These are phyloP conservation scores for Saccharomycopsis fodiens DNA, from an alignment of 805 yeast species.

Conservation along the genomic window DNA sequence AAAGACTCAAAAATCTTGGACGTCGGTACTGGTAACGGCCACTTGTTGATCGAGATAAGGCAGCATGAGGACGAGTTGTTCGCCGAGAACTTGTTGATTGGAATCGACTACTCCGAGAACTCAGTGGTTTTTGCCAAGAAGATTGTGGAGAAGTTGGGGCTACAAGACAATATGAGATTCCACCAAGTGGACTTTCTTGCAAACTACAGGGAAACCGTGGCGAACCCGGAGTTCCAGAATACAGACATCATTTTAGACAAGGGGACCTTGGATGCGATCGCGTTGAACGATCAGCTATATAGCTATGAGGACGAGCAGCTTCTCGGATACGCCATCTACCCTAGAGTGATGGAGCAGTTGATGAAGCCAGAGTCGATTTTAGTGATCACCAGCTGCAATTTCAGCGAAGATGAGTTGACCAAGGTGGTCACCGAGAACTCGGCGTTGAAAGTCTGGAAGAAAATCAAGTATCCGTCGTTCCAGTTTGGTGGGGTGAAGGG, in stretches of 20 bases:
- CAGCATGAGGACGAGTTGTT: conserved; percentile 50
- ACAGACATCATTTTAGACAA: conserved; percentile 83
- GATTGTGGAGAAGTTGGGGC: conserved; percentile 39
- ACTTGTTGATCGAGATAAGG: conserved; percentile 59
- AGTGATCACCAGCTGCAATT: conserved; percentile 87
- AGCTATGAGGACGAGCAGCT: conserved; percentile 27
- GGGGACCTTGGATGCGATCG: conserved; percentile 96
- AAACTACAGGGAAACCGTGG: conserved; percentile 28
- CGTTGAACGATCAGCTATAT: conserved; percentile 57
- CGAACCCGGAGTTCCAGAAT: conserved; percentile 25
- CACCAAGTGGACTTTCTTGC: conserved; percentile 60
- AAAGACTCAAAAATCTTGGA: conserved; percentile 48
- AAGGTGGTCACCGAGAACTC: conserved; percentile 37
- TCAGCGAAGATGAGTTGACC: conserved; percentile 72
- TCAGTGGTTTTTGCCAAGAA: conserved; percentile 70
- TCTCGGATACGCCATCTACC: conserved; percentile 49
- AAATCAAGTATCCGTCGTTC: conserved; percentile 70
- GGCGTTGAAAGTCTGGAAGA: conserved; percentile 52
- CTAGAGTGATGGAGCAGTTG: conserved; percentile 47
- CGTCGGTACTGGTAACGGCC: conserved; percentile 96
- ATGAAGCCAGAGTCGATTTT: conserved; percentile 51
- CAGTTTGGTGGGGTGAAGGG: conserved; percentile 89
- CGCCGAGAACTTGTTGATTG: conserved; percentile 35
- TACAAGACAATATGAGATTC: conserved; percentile 39
- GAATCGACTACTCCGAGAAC: conserved; percentile 79